Conservation (phyloP, 2,329 filamentous ascomycete species). For the Pyricularia sp. region DNA sequence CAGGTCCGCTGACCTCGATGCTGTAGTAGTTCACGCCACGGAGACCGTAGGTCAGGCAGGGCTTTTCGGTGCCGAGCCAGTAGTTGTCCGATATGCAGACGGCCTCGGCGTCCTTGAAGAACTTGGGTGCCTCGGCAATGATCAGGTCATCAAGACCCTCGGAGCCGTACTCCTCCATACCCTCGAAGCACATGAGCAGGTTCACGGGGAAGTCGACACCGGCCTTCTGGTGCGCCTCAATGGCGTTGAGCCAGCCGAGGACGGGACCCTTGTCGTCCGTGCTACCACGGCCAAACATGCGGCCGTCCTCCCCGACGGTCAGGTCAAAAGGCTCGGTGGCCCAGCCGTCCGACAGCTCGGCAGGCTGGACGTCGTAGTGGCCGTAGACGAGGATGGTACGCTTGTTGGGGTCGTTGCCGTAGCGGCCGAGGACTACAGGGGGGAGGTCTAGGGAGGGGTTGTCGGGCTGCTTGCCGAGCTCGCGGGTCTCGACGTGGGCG, state of each 20-base stretch:
- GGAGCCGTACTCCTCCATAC: constrained; percentile 98
- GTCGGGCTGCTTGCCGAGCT: constrained; percentile 84
- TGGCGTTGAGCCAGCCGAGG: constrained; percentile 94
- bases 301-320: constrained; percentile 76
- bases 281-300: constrained; percentile 92
- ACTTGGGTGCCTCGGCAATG: constrained; percentile 80
- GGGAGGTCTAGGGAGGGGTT: constrained; percentile 86
- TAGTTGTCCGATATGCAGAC: constrained; percentile 99
- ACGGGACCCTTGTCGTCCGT: constrained; percentile 98
- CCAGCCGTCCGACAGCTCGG: constrained; percentile 90
- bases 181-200: constrained; percentile 98
- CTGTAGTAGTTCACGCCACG: constrained; percentile 98
- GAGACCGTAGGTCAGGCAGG: constrained; percentile 93
- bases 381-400: constrained; percentile 94
- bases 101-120: constrained; percentile 90
- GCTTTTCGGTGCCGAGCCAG: constrained; percentile 98
- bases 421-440: constrained; percentile 84
- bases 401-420: constrained; percentile 87
- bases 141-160: constrained; percentile 96
- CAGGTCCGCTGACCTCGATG: constrained; percentile 81
- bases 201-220: constrained; percentile 94
- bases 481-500: constrained; percentile 76
- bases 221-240: constrained; percentile 94
- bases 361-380: constrained; percentile 97
- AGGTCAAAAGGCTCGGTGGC: constrained; percentile 89